These are phyloP conservation scores for Pseudocercospora crystallina DNA, from an alignment of 2,329 filamentous ascomycete species.

Conservation along the genomic window DNA sequence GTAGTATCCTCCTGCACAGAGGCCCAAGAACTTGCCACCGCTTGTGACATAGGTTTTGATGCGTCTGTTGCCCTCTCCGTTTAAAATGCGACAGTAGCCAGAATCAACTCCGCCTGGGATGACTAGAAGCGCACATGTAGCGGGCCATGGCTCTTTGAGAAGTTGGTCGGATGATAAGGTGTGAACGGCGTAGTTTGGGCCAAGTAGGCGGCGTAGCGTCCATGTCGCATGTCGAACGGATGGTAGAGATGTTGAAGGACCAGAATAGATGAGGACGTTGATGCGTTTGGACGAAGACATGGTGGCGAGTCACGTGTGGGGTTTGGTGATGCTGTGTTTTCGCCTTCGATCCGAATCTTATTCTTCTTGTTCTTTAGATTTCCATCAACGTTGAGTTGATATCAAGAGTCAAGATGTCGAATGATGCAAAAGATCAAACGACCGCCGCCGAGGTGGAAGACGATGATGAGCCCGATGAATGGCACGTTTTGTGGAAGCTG, in stretches of 20 bases:
- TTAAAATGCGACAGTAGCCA: slow-evolving; percentile 82
- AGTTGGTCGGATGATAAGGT: slow-evolving; percentile 75
- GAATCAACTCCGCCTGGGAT: slow-evolving; percentile 93
- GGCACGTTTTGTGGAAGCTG: slow-evolving; percentile 58
- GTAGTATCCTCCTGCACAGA: slow-evolving; percentile 95
- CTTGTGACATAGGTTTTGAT: slow-evolving; percentile 83
- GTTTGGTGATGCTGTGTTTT: slow-evolving; percentile 6
- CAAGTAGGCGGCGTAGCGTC: slow-evolving; percentile 79
- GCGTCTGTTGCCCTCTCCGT: slow-evolving; percentile 80
- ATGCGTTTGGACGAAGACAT: slow-evolving; percentile 58
- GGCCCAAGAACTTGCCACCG: slow-evolving; percentile 82
- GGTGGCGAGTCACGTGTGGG: slow-evolving; percentile 21
- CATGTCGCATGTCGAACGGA: slow-evolving; percentile 88
- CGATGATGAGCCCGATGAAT: slow-evolving; percentile 92
- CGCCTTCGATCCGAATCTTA: slow-evolving; percentile 5
- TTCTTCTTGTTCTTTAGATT: slow-evolving; percentile 2
- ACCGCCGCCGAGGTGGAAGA: slow-evolving; percentile 44
- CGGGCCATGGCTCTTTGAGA: slow-evolving; percentile 86
- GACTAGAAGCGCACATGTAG: slow-evolving; percentile 83
- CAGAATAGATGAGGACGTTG: slow-evolving; percentile 92
- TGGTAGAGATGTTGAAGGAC: slow-evolving; percentile 80
- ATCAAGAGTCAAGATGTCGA: slow-evolving; percentile 28
- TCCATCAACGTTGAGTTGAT: neutral
- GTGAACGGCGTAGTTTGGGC: slow-evolving; percentile 89
- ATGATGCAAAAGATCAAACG: slow-evolving; percentile 28